Percentiles rank a stretch among this genome's conserved stretches.
Conservation (phyloP, 768 basidiomycete species). For the Gloeophyllum trabeum region DNA sequence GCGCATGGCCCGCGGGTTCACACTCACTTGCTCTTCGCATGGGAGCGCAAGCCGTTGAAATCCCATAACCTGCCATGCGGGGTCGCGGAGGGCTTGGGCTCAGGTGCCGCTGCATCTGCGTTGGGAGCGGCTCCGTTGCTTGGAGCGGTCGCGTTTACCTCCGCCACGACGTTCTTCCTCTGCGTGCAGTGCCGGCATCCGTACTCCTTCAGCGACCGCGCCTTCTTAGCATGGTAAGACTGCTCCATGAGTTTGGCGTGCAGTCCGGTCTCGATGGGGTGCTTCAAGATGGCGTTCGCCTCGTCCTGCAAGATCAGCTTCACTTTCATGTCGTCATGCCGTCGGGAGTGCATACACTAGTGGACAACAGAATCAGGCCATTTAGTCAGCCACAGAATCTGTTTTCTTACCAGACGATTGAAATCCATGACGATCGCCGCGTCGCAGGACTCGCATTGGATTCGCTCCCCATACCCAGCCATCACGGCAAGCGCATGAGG, state of each 20-base stretch:
- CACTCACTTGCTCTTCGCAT: slow-evolving; percentile 51
- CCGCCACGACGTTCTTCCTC: too few relatives aligned
- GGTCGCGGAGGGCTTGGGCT: background rate
- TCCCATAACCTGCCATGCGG: slow-evolving; percentile 20
- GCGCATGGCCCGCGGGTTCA: too few relatives aligned
- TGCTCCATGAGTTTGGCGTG: background rate
- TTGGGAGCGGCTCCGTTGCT: too few relatives aligned
- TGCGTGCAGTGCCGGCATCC: background rate
- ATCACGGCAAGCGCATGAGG: background rate
- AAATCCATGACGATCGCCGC: background rate
- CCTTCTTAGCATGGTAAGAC: background rate
- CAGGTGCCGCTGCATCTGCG: too few relatives aligned
- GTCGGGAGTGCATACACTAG: background rate
- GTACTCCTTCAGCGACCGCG: background rate
- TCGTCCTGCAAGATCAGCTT: background rate
- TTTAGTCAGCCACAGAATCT: background rate
- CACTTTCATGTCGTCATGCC: background rate
- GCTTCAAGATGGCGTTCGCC: background rate
- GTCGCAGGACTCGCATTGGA: background rate
- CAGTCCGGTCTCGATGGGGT: background rate
- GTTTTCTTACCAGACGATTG: background rate
- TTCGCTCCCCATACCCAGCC: background rate
- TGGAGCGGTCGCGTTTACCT: too few relatives aligned
- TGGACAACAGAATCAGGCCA: background rate
- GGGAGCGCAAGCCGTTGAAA: slow-evolving; percentile 51